Base-by-base conservation (phyloP, 768 basidiomycete species). In the Leccinum ochraceum region DNA sequence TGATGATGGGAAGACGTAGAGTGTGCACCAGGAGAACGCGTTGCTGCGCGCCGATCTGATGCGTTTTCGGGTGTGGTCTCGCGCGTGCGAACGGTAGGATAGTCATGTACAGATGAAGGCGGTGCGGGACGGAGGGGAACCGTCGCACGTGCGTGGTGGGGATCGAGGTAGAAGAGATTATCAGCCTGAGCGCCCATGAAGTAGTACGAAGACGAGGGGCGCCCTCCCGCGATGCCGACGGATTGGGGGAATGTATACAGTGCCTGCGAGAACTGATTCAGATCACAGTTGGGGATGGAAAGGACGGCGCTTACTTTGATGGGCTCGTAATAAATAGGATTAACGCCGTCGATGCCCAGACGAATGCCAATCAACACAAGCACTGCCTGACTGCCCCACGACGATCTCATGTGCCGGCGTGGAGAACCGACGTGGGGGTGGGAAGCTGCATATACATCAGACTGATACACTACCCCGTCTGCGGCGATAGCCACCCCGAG, bases 191-290 rank as follows among this genome's bases (percentile, higher is more conserved):
- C 83, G 16, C 94, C 96, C 53, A 99, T 92, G 70, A 99, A 99
- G 74, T 98, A 99, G 74, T 97, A 98, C 0, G 95, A 97, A 0
- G 93, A 95, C n/a, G 92, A 92, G 0, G 96, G 97, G 22, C 97
- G 84, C 3, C 96, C 96, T 42, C 97, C 96, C 0, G 96, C 95
- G 57, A 99, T 98, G 44, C 96, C 97, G 39, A 97, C 90, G 2
- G 90, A 93, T 76, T 98, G 96, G 0, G 95, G 95, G 74, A 95
- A 94, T 0, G 90, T 92, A 71, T 95, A 98, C 34, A 98, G 73
- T 26, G 83, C 79, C 94, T 96, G 66, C 6, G 7, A 60, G 24
- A 5, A 28, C n/a, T 59, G 16, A 22, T 60, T 52, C 26, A 44
- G 20, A 48, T 53, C 42, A 17, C 44, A 28, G 48, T 14, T 42